These are phyloP conservation scores for Scleromitrula shiraiana DNA, from an alignment of 2,329 filamentous ascomycete species.

Conservation along the genomic window DNA sequence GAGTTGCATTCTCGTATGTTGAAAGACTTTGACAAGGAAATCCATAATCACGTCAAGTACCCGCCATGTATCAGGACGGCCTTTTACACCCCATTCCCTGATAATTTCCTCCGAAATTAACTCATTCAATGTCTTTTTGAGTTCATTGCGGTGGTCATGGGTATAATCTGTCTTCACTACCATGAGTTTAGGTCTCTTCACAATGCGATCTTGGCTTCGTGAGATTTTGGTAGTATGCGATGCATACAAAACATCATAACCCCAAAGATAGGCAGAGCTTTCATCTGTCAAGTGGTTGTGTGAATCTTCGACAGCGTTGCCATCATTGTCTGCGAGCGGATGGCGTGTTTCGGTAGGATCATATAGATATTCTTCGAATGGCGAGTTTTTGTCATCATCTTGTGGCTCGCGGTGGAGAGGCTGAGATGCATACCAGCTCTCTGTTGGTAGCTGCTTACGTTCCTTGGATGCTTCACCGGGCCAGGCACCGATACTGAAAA, in stretches of 20 bases:
- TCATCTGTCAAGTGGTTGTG: conserved; percentile 8
- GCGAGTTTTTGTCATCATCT: neutral
- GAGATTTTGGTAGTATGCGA: conserved; percentile 1
- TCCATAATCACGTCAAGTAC: conserved; percentile 15
- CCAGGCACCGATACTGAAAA: conserved; percentile 16
- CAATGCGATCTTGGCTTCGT: conserved; percentile 1
- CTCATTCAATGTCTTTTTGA: conserved; percentile 2
- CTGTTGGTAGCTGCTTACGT: conserved; percentile 15
- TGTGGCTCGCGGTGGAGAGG: neutral
- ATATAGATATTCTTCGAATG: conserved; percentile 4
- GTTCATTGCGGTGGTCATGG: conserved; percentile 5
- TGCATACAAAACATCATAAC: conserved; percentile 10
- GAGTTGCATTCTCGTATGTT: conserved; percentile 16
- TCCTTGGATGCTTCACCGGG: conserved; percentile 9
- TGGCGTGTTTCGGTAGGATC: conserved; percentile 1
- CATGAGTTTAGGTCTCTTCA: conserved; percentile 15
- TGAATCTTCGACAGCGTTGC: neutral
- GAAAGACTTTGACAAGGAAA: conserved; percentile 12
- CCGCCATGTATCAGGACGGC: conserved; percentile 5
- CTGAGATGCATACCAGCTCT: conserved; percentile 17
- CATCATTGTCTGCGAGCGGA: neutral
- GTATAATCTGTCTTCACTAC: conserved; percentile 12
- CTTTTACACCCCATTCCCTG: no score
- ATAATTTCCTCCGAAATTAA: conserved; percentile 11
- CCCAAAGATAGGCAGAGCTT: conserved; percentile 11